Evolutionary conservation across 1,284 basidiomycete genomes (phyloP), one percentile per base, ranked within the genome.

Genomic region (Melampsora occidentalis): DNA sequence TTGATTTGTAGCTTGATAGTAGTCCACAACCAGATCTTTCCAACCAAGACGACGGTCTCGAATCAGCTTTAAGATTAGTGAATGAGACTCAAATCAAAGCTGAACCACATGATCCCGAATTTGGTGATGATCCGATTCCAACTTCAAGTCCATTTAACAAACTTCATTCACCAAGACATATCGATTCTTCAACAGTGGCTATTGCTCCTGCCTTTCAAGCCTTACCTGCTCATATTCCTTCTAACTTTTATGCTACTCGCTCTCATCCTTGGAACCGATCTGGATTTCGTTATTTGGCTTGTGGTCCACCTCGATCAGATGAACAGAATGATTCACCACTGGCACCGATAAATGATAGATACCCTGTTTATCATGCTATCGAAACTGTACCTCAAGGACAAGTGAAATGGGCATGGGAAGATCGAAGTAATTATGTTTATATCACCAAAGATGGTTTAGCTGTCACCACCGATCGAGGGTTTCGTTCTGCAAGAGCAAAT

Each of bases 401-500:
- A 35, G 73, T 69, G 22, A 69, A 69, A 64, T 83, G 82, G 82
- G 81, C 80, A 51, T 83, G 82, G 82, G 79, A 94, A 82, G 93
- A 96, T 83, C 89, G 94, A 28, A 86, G 85, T 2, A 78, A 82
- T 2, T 87, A 85, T 80, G 83, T 96, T 69, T 90, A 90, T 77
- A 88, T 97, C 77, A 91, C 92, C 0, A 87, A 88, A 64, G 91
- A 96, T 80, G 95, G 91, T 0, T 82, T 91, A 4, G 88, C 90
- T 0, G 84, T 94, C 69, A 86, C 89, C 3, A 91, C 95, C 2
- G 91, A 92, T 82, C 91, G 91, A 64, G 97, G 97, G 1, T 99
- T 93, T 82, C 86, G 97, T 49, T 92, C 92, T 79, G 94, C 90
- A 2, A 87, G 97, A 20, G 90, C 90, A 77, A 98, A 96, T 83